Percentiles rank a stretch among this genome's conserved stretches.
phyloP scores from a whole-genome alignment of 176 grass and related monocot species.

The Dendrocalamus sinicus region DNA sequence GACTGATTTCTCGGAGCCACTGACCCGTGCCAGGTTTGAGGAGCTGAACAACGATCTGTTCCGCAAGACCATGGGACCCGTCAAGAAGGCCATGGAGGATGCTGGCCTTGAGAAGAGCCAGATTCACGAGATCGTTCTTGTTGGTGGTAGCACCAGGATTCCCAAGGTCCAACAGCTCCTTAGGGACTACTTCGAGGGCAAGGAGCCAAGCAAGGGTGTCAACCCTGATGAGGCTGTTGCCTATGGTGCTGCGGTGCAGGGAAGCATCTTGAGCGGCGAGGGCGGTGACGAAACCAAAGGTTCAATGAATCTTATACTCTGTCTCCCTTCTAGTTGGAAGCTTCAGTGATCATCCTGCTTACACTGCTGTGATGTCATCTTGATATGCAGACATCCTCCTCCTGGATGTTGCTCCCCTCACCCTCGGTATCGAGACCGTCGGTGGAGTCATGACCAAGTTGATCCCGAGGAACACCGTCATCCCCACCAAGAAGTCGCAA shows the following conservation, averaged over 20 bases:
- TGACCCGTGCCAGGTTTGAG: conserved; percentile 74
- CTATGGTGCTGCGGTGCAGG: conserved; percentile 68
- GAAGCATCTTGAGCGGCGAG: conserved; percentile 79
- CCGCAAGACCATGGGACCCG: conserved; percentile 74
- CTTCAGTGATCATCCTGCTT: conserved; percentile 8
- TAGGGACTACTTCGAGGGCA: conserved; percentile 73
- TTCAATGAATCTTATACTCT: neutral
- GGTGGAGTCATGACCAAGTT: conserved; percentile 79
- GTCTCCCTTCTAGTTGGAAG: neutral
- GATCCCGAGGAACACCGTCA: conserved; percentile 75
- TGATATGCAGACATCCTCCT: conserved; percentile 69
- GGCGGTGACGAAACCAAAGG: conserved; percentile 73
- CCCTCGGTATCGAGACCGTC: conserved; percentile 65
- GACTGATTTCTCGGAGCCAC: conserved; percentile 71
- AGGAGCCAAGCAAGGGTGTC: conserved; percentile 70
- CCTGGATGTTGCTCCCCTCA: conserved; percentile 70
- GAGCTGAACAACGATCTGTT: conserved; percentile 78
- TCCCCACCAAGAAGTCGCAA: conserved; percentile 76
- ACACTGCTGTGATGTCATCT: neutral
- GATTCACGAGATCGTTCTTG: conserved; percentile 82
- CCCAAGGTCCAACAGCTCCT: conserved; percentile 79
- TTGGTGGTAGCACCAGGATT: conserved; percentile 79
- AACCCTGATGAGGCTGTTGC: conserved; percentile 82
- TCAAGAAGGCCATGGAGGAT: conserved; percentile 78
- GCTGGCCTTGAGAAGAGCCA: conserved; percentile 73